These are phyloP conservation scores for Linaria vulgaris DNA, from an alignment of 257 asterid species.

Conservation along the genomic window DNA sequence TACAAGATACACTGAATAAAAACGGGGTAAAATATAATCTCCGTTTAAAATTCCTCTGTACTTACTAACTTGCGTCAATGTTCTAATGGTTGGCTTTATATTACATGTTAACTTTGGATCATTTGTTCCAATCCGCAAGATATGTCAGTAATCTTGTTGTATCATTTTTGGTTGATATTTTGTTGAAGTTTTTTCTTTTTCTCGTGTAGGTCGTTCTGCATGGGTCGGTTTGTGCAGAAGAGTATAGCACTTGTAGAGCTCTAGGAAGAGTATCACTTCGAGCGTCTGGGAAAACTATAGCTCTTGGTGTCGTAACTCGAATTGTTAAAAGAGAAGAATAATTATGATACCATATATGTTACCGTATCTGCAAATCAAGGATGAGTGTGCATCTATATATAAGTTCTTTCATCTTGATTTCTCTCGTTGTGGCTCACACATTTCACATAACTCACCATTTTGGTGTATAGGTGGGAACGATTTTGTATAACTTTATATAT, in stretches of 20 bases:
- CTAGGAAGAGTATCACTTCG: conserved; percentile 86
- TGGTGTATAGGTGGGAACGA: conserved; percentile 22
- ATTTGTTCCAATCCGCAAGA: too few species aligned
- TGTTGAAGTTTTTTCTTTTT: background rate
- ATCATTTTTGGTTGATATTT: background rate
- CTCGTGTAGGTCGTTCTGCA: conserved; percentile 60
- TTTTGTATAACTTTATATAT: background rate
- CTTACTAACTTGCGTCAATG: too few species aligned
- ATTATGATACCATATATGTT: background rate
- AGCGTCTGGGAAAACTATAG: conserved; percentile 81
- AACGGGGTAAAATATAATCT: too few species aligned
- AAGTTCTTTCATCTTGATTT: conserved; percentile 1
- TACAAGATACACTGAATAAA: too few species aligned
- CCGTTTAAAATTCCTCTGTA: too few species aligned
- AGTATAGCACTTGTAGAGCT: conserved; percentile 58
- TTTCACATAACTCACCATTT: conserved; percentile 23
- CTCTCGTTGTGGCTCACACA: conserved; percentile 5
- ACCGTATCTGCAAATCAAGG: background rate
- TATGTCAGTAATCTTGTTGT: too few species aligned
- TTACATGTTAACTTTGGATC: too few species aligned
- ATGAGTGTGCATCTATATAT: background rate
- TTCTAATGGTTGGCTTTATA: too few species aligned
- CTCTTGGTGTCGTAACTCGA: conserved; percentile 76
- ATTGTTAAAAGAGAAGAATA: conserved; percentile 37
- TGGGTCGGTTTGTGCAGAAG: conserved; percentile 75